A percentile compares a stretch with the other conserved stretches of the same genome.
Evolutionary conservation across 768 basidiomycete genomes (phyloP).

Genomic region (Phaffia australis): DNA sequence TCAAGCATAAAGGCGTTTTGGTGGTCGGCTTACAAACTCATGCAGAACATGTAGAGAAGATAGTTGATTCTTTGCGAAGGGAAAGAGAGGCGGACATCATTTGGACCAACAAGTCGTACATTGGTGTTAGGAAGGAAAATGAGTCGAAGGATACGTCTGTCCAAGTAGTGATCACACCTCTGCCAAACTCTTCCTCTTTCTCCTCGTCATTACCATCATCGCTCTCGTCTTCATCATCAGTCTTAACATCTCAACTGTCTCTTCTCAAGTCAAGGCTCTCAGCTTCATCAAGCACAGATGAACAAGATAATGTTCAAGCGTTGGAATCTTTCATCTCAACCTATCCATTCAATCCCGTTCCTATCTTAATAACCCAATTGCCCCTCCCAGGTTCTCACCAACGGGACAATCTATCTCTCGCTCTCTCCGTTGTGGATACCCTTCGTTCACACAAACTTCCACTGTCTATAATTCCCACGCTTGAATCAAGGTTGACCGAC

Average conservation of each 20-base stretch:
- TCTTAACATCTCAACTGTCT: too few species aligned
- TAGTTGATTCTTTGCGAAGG: slow-evolving; percentile 37
- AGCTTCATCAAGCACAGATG: too few species aligned
- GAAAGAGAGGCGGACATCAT: slow-evolving; percentile 22
- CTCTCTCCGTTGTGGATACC: slow-evolving; percentile 52
- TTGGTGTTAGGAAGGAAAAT: not conserved
- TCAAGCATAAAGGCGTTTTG: slow-evolving; percentile 44
- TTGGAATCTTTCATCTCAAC: not conserved
- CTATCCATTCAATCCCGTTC: slow-evolving; percentile 3
- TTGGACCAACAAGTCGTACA: not conserved
- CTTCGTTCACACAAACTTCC: slow-evolving; percentile 44
- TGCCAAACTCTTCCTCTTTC: slow-evolving; percentile 15
- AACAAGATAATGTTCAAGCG: too few species aligned
- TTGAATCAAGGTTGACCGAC: slow-evolving; percentile 41
- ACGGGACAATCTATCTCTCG: slow-evolving; percentile 65
- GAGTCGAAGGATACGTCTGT: slow-evolving; percentile 12
- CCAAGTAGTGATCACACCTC: slow-evolving; percentile 22
- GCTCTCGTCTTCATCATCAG: not conserved
- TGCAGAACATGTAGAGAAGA: slow-evolving; percentile 42
- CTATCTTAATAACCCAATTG: slow-evolving; percentile 37
- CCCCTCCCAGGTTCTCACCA: slow-evolving; percentile 75
- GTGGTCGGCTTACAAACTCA: slow-evolving; percentile 37
- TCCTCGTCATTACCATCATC: not conserved
- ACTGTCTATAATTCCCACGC: slow-evolving; percentile 30
- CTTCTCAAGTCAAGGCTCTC: too few species aligned